A percentile compares a stretch with the other conserved stretches of the same genome.
phyloP scores from a whole-genome alignment of 2,329 filamentous ascomycete genomes.

The Fusarium sp. region DNA sequence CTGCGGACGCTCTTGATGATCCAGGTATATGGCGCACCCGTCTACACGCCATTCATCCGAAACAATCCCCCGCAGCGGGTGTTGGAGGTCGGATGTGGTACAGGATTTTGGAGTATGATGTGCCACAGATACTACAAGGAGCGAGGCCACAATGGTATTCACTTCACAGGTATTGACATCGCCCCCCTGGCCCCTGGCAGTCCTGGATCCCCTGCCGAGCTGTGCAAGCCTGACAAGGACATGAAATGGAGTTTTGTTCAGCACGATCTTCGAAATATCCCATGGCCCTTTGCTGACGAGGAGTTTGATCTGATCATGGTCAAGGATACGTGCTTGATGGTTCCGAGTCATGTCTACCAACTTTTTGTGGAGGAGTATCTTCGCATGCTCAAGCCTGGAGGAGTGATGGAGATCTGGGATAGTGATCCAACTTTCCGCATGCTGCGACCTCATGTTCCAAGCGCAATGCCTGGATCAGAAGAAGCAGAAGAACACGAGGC shows the following conservation, averaged over 20 bases:
- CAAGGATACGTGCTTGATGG: constrained; percentile 78
- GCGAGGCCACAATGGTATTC: constrained; percentile 72
- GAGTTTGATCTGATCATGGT: constrained; percentile 90
- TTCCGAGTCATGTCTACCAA: constrained; percentile 67
- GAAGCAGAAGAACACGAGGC: constrained; percentile 66
- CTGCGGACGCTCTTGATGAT: constrained; percentile 83
- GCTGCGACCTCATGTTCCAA: constrained; percentile 78
- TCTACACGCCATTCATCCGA: constrained; percentile 74
- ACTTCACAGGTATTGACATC: constrained; percentile 85
- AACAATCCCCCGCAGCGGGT: constrained; percentile 77
- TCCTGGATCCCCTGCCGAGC: constrained; percentile 41
- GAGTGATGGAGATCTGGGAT: constrained; percentile 88
- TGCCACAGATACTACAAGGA: constrained; percentile 81
- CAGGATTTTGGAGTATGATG: constrained; percentile 88
- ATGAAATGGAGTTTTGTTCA: constrained; percentile 90
- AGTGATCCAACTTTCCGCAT: constrained; percentile 85
- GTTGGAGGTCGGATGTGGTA: constrained; percentile 87
- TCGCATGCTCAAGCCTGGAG: constrained; percentile 78
- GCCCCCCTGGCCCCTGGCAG: constrained; percentile 69
- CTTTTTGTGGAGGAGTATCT: constrained; percentile 73
- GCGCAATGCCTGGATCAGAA: constrained; percentile 46
- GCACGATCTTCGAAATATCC: constrained; percentile 79
- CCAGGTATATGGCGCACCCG: constrained; percentile 80
- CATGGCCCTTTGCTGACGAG: constrained; percentile 79
- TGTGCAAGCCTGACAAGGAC: constrained; percentile 68